phyloP scores from a whole-genome alignment of 129 eudicot genomes.

The Arctium minus region DNA sequence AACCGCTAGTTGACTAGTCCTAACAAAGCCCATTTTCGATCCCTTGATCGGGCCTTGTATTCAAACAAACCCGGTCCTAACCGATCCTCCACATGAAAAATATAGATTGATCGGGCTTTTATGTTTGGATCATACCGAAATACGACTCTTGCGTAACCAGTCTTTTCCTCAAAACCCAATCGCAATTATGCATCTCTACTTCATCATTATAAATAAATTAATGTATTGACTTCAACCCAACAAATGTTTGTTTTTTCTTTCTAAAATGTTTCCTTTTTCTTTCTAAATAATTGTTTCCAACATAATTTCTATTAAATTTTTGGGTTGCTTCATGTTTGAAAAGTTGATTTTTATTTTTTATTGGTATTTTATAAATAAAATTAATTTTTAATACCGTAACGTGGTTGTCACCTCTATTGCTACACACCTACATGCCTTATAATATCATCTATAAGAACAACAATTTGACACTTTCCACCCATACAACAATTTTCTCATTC shows the following conservation, averaged over 20 bases:
- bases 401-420: constrained; percentile 40
- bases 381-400: constrained; percentile 21
- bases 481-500: not conserved
- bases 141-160: not conserved
- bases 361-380: constrained; percentile 4
- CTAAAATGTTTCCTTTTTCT: not conserved
- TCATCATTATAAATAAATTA: not conserved
- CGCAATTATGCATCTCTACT: not conserved
- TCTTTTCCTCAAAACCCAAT: not conserved
- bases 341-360: constrained; percentile 7
- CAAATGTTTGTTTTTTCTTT: not conserved
- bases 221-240: not conserved
- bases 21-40: not conserved
- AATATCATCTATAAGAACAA: constrained; percentile 23
- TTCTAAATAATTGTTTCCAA: constrained; percentile 5
- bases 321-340: constrained; percentile 15
- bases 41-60: not conserved
- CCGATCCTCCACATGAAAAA: not conserved
- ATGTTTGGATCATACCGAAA: not conserved
- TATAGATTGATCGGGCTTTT: not conserved
- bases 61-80: not conserved
- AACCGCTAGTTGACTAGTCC: not conserved
- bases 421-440: constrained; percentile 11
- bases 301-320: not conserved
- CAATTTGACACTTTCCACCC: constrained; percentile 6